Conservation (phyloP, 2,329 filamentous ascomycete genomes). For the Lachnellula occidentalis region DNA sequence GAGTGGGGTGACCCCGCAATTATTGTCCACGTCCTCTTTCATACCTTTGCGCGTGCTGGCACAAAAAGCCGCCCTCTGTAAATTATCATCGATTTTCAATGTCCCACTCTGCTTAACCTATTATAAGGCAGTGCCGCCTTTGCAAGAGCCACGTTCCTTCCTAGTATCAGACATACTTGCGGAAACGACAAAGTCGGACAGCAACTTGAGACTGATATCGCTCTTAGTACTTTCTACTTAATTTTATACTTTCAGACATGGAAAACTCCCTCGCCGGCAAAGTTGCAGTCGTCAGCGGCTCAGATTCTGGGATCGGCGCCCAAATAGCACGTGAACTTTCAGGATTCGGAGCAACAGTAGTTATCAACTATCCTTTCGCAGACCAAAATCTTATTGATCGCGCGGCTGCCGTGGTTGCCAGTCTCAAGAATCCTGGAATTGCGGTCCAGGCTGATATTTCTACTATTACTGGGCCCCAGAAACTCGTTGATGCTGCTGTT, state of each 20-base stretch:
- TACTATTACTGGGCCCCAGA: constrained; percentile 32
- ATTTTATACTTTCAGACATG: neutral
- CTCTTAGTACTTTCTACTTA: no score
- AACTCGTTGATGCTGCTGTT: constrained; percentile 34
- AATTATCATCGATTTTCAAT: no score
- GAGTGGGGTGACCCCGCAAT: no score
- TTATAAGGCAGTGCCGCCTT: no score
- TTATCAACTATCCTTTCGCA: constrained; percentile 42
- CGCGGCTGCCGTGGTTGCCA: neutral
- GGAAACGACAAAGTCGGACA: no score
- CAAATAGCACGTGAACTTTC: constrained; percentile 38
- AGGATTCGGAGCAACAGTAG: constrained; percentile 37
- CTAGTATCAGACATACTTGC: no score
- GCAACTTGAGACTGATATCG: no score
- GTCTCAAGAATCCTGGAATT: constrained; percentile 27
- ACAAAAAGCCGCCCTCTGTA: no score
- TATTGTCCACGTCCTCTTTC: no score
- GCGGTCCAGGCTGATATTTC: constrained; percentile 40
- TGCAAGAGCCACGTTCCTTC: no score
- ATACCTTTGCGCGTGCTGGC: no score
- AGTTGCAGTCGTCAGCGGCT: constrained; percentile 24
- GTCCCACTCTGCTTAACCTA: no score
- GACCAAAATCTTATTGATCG: constrained; percentile 7
- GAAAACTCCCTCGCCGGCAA: neutral
- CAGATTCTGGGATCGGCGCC: constrained; percentile 37